These are phyloP conservation scores for Acanthamoeba triangularis DNA, from an alignment of 208 protist species.

Conservation along the genomic window DNA sequence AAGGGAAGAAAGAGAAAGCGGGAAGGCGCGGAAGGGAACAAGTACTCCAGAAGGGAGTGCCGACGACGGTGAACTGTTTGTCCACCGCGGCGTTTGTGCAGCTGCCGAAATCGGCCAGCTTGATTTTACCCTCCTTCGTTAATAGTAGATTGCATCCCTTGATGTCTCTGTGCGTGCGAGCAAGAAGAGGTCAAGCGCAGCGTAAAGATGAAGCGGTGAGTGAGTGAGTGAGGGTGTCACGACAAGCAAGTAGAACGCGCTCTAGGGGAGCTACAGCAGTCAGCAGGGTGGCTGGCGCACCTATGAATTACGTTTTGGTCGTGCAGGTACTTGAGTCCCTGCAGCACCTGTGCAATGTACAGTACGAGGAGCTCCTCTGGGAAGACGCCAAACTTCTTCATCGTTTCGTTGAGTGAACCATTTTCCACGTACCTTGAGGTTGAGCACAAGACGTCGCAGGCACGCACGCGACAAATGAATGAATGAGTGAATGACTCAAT, in stretches of 20 bases:
- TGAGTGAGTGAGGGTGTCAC: not conserved
- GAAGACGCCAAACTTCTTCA: conserved; percentile 94
- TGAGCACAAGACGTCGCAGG: not conserved
- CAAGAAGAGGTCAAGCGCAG: not conserved
- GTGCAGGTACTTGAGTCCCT: conserved; percentile 94
- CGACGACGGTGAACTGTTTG: conserved; percentile 90
- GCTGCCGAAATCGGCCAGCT: conserved; percentile 98
- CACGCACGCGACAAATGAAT: no score
- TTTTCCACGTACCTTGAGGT: conserved; percentile 90
- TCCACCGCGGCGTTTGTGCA: conserved; percentile 97
- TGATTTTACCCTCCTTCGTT: conserved; percentile 92
- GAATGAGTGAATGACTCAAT: not conserved
- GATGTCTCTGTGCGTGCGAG: conserved; percentile 58
- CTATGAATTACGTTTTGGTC: conserved; percentile 93
- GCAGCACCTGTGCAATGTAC: conserved; percentile 94
- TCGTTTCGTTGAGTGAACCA: conserved; percentile 92
- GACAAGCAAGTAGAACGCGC: not conserved
- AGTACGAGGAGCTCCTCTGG: conserved; percentile 91
- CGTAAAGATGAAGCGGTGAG: not conserved
- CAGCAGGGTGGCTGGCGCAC: not conserved
- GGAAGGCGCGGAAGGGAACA: not conserved
- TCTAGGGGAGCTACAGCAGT: not conserved
- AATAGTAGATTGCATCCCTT: conserved; percentile 92
- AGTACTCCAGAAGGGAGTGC: conserved; percentile 95
- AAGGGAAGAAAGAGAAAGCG: not conserved